phyloP scores from a whole-genome alignment of 169 alveolate species.

The Babesia bigemina region DNA sequence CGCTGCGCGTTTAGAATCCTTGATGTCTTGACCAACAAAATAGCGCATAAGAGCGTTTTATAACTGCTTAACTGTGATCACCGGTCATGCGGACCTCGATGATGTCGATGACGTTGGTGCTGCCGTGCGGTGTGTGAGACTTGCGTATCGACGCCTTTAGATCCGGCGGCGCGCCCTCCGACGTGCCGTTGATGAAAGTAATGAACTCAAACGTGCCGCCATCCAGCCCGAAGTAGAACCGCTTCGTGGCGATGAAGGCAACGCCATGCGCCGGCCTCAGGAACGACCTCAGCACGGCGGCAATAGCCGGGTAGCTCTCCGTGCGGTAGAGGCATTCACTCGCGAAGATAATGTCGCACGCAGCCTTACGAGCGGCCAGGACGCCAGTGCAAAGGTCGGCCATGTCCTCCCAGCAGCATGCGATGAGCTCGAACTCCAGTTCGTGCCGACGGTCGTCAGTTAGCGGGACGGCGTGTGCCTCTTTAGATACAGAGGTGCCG shows the following conservation, averaged over 20 bases:
- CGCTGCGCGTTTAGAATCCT: too few relatives aligned
- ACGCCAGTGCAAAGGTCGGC: not conserved
- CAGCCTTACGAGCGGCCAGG: not conserved
- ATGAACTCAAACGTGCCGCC: constrained; percentile 67
- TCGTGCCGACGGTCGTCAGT: too few relatives aligned
- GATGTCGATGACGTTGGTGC: constrained; percentile 59
- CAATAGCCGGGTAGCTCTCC: constrained; percentile 46
- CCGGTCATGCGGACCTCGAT: not conserved
- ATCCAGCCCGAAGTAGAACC: constrained; percentile 65
- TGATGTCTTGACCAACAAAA: too few relatives aligned
- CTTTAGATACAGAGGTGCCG: too few relatives aligned
- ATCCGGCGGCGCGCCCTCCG: not conserved
- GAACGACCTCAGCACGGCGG: constrained; percentile 15
- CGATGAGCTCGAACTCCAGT: not conserved
- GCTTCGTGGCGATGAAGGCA: constrained; percentile 66
- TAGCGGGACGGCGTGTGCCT: too few relatives aligned
- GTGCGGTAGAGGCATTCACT: constrained; percentile 62
- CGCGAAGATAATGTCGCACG: constrained; percentile 42
- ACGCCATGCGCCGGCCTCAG: constrained; percentile 32
- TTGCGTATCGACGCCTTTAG: constrained; percentile 30
- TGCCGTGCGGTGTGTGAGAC: constrained; percentile 25
- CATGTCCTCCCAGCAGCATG: constrained; percentile 44
- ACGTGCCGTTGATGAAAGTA: not conserved
- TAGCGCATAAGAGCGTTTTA: too few relatives aligned
- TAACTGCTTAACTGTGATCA: too few relatives aligned